phyloP scores from a whole-genome alignment of 2,329 filamentous ascomycete species.

The Diplodia intermedia region DNA sequence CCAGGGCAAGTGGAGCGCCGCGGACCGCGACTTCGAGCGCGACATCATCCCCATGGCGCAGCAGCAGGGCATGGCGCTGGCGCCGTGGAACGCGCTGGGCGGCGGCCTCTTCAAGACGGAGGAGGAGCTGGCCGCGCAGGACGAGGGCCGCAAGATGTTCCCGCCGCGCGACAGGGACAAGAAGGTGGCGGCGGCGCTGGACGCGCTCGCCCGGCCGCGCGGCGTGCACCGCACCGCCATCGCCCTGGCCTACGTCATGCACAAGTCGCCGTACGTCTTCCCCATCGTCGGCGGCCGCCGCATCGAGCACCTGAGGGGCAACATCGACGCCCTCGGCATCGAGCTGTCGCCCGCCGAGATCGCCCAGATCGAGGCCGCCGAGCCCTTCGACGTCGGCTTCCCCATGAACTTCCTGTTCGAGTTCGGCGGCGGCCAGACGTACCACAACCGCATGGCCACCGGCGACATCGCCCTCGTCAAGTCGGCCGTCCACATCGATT shows the following conservation, averaged over 20 bases:
- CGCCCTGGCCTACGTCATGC: constrained; percentile 75
- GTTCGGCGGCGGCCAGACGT: constrained; percentile 35
- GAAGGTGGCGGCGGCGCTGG: constrained; percentile 64
- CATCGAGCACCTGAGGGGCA: constrained; percentile 71
- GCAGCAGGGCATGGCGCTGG: constrained; percentile 51
- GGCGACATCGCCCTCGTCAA: constrained; percentile 41
- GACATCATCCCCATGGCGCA: constrained; percentile 56
- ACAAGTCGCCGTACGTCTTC: constrained; percentile 74
- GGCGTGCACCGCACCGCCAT: constrained; percentile 62
- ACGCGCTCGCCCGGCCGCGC: constrained; percentile 61
- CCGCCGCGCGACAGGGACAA: constrained; percentile 56
- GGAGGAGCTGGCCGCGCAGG: constrained; percentile 45
- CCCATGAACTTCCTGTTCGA: constrained; percentile 64
- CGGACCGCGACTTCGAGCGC: constrained; percentile 53
- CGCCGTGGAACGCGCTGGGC: constrained; percentile 63
- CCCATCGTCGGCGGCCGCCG: constrained; percentile 75
- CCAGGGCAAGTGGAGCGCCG: constrained; percentile 52
- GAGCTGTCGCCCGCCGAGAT: constrained; percentile 68
- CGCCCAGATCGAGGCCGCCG: constrained; percentile 67
- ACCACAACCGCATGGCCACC: constrained; percentile 41
- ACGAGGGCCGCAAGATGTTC: constrained; percentile 51
- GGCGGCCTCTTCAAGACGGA: constrained; percentile 53
- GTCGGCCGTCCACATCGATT: constrained; percentile 41
- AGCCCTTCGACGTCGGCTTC: constrained; percentile 70
- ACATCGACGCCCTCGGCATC: constrained; percentile 71